phyloP scores from a whole-genome alignment of 2,329 filamentous ascomycete species.

The Penicillium sp. region DNA sequence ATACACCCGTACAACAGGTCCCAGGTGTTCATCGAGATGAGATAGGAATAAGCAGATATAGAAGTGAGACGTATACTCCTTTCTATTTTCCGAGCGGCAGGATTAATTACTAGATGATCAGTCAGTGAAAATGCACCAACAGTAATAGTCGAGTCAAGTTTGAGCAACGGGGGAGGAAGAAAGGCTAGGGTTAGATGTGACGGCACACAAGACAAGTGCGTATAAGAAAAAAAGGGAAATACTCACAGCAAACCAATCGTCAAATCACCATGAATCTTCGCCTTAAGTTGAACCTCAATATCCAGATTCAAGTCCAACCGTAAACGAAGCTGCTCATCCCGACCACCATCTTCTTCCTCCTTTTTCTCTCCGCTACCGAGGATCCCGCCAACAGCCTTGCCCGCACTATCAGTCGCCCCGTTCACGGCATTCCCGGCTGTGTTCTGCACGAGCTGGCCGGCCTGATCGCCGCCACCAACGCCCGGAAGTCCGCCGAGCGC shows the following conservation, averaged over 20 bases:
- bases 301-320: conserved; percentile 77
- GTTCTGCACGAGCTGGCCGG: conserved; percentile 55
- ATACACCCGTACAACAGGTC: not conserved
- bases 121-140: conserved; percentile 11
- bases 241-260: conserved; percentile 75
- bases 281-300: conserved; percentile 81
- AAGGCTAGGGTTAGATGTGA: not conserved
- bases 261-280: conserved; percentile 79
- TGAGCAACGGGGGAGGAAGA: not conserved
- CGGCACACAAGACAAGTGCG: not conserved
- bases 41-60: not conserved
- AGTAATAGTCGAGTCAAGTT: not conserved
- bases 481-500: conserved; percentile 45
- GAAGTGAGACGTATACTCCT: not conserved
- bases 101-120: conserved; percentile 13
- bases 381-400: conserved; percentile 45
- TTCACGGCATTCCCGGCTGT: conserved; percentile 50
- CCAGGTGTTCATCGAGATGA: not conserved
- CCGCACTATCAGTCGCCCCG: conserved; percentile 40
- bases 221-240: not conserved
- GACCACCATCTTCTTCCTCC: conserved; percentile 48
- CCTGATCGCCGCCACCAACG: conserved; percentile 56
- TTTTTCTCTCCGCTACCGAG: conserved; percentile 36
- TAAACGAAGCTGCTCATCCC: conserved; percentile 67
- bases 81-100: conserved; percentile 3